Evolutionary conservation across 2,329 filamentous ascomycete species (phyloP), one percentile per base, ranked within the genome.

Genomic region (Davidsoniella neocaledoniae): DNA sequence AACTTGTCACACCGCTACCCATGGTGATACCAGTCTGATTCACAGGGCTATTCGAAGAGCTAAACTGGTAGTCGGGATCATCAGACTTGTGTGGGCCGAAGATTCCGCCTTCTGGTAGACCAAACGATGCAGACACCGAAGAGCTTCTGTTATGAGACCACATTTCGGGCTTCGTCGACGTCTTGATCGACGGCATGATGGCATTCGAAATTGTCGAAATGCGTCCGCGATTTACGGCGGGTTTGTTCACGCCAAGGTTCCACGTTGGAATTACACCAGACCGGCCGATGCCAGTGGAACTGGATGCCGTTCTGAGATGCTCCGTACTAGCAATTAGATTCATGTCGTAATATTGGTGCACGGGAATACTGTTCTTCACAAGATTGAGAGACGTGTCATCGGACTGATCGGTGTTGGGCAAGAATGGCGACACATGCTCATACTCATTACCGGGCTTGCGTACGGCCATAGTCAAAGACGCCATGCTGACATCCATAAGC

Each of bases 401-500:
- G 43, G 58, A 56, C 41, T 55, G 53, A 26, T 54, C 53, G 8
- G 51, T 43, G 16, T 57, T 50, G 41, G 58, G 55, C 10, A 59
- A 56, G 3, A 50, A 50, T 9, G 55, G 55, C 3, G 57, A 59
- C 29, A 59, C 53, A 29, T 63, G 53, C 8, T 62, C 58, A 21
- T 66, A 66, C 43, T 69, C 66, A 5, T 66, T n/a, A 12, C 51
- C 59, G 0, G 67, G 64, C 53, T 79, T 81, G 46, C 79, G 73
- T 14, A 81, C 73, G 4, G 90, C 90, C 79, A 95, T 83, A 1
- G 90, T 95, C 45, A 98, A 71, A 3, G 88, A 94, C 0, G 90
- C 85, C 66, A 94, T 84, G 25, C 81, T 82, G 14, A 96, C 83
- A 60, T 96, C 88, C 59, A 94, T 77, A 12, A 98, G 72, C 0